Percentiles rank a stretch among this genome's conserved stretches.
These are phyloP conservation scores for Hyaloperonospora brassicae DNA, from an alignment of 352 stramenopile genomes.

Conservation along the genomic window DNA sequence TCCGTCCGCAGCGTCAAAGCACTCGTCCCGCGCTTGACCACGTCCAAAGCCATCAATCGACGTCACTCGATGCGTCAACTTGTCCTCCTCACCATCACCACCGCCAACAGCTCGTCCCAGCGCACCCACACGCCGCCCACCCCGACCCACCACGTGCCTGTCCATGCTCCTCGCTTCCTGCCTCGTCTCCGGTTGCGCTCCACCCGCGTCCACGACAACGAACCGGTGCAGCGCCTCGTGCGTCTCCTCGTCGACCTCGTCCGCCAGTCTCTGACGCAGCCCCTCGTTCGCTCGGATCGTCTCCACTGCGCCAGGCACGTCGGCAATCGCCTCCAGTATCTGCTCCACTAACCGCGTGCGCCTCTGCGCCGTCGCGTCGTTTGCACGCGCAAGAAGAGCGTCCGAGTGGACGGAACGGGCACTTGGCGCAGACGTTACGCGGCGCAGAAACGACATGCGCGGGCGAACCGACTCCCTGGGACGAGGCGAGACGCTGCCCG, in stretches of 20 bases:
- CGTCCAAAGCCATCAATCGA: slow-evolving; percentile 11
- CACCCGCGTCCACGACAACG: slow-evolving; percentile 20
- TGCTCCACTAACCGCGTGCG: slow-evolving; percentile 59
- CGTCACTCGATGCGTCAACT: slow-evolving; percentile 3
- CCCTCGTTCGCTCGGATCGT: slow-evolving; percentile 62
- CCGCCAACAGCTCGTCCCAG: slow-evolving; percentile 10
- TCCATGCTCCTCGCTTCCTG: slow-evolving; percentile 9
- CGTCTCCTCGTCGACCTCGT: slow-evolving; percentile 52
- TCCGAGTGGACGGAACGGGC: slow-evolving; percentile 8
- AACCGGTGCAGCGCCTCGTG: slow-evolving; percentile 36
- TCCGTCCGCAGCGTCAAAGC: slow-evolving; percentile 11
- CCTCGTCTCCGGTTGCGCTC: slow-evolving; percentile 5
- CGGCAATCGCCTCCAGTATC: slow-evolving; percentile 70
- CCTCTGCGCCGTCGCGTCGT: slow-evolving; percentile 47
- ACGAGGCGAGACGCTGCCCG: neutral
- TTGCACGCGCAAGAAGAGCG: slow-evolving; percentile 32
- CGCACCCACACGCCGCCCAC: too few relatives aligned
- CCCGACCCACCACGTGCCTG: slow-evolving; percentile 12
- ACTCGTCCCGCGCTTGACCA: slow-evolving; percentile 15
- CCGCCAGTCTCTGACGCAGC: slow-evolving; percentile 42
- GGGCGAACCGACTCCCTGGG: slow-evolving; percentile 12
- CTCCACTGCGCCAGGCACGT: slow-evolving; percentile 60
- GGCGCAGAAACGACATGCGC: slow-evolving; percentile 35
- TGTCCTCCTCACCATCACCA: slow-evolving; percentile 10
- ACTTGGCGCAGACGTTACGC: slow-evolving; percentile 17